Percentiles rank a stretch among this genome's conserved stretches.
Conservation (phyloP, 1,139 yeast genomes). For the Diutina sp. region DNA sequence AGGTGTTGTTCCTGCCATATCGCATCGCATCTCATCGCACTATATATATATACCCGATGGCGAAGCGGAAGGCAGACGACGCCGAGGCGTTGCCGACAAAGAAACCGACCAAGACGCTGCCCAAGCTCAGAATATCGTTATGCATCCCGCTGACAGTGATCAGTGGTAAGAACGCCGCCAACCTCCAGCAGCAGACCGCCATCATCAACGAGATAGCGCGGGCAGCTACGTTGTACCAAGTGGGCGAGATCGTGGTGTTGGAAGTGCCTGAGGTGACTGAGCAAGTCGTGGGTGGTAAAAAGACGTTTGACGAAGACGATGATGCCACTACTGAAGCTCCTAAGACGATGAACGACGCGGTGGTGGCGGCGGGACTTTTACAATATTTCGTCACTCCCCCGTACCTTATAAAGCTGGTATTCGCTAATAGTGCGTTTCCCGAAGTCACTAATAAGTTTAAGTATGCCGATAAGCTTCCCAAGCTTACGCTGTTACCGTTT, state of each 20-base stretch:
- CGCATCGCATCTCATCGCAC: background rate
- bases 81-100: constrained; percentile 14
- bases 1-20: background rate
- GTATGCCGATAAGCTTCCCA: constrained; percentile 61
- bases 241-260: constrained; percentile 61
- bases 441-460: constrained; percentile 28
- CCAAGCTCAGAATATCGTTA: constrained; percentile 20
- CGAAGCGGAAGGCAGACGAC: constrained; percentile 16
- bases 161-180: constrained; percentile 38
- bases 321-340: constrained; percentile 10
- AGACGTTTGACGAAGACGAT: background rate
- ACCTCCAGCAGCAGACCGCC: constrained; percentile 61
- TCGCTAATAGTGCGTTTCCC: constrained; percentile 22
- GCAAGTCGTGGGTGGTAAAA: background rate
- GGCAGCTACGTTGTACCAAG: constrained; percentile 55
- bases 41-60: background rate
- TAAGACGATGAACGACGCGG: constrained; percentile 15
- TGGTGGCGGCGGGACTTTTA: constrained; percentile 55
- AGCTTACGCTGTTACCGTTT: constrained; percentile 61
- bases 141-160: constrained; percentile 59
- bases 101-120: constrained; percentile 16
- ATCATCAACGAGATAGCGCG: constrained; percentile 71
- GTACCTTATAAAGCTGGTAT: constrained; percentile 49
- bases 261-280: constrained; percentile 14
- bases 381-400: constrained; percentile 85